Conservation (phyloP, 2,329 filamentous ascomycete genomes). For the Penicillium sp. region DNA sequence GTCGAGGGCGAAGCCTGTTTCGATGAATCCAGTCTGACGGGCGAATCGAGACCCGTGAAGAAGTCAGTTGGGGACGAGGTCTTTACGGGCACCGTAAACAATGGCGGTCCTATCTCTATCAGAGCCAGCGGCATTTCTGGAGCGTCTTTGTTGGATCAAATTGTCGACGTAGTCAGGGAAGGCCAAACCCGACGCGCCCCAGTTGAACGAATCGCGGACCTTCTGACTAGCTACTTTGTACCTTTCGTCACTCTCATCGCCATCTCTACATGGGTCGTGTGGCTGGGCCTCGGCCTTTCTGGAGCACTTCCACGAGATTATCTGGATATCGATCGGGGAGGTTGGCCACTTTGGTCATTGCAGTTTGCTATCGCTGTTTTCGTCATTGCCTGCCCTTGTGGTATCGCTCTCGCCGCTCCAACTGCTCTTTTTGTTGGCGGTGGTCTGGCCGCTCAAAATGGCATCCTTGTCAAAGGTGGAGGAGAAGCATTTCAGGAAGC, state of each 20-base stretch:
- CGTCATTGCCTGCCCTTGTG: constrained; percentile 80
- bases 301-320: constrained; percentile 49
- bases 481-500: constrained; percentile 83
- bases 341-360: constrained; percentile 53
- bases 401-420: constrained; percentile 74
- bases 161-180: constrained; percentile 47
- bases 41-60: constrained; percentile 45
- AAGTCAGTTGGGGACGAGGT: constrained; percentile 43
- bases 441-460: constrained; percentile 40
- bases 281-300: constrained; percentile 44
- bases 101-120: constrained; percentile 43
- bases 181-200: constrained; percentile 48
- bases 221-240: constrained; percentile 47
- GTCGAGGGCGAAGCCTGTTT: constrained; percentile 61
- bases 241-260: constrained; percentile 47
- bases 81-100: constrained; percentile 46
- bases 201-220: constrained; percentile 45
- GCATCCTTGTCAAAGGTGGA: constrained; percentile 77
- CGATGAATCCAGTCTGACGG: constrained; percentile 83
- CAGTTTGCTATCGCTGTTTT: constrained; percentile 76
- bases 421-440: constrained; percentile 81
- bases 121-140: constrained; percentile 43
- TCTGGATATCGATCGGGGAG: constrained; percentile 45
- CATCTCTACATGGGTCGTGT: constrained; percentile 44
- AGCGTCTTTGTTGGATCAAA: constrained; percentile 48